Percentiles rank a stretch among this genome's conserved stretches.
phyloP scores from a whole-genome alignment of 257 asterid species.

The Rehmannia glutinosa region DNA sequence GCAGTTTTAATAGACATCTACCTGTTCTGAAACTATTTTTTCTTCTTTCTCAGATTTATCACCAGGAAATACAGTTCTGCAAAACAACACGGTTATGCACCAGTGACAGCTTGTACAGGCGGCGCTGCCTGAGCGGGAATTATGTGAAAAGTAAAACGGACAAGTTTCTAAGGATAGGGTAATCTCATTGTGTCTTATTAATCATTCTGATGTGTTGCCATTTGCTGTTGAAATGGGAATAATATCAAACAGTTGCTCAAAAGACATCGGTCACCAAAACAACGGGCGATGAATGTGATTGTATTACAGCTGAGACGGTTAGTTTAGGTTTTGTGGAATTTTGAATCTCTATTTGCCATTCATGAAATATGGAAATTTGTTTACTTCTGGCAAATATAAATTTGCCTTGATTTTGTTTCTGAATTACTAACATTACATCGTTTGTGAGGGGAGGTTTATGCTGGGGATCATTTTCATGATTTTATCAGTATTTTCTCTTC shows the following conservation, averaged over 20 bases:
- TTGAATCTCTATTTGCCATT: neutral
- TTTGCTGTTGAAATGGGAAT: slow-evolving; percentile 3
- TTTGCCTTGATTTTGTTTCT: neutral
- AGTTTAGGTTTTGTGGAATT: neutral
- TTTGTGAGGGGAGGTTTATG: neutral
- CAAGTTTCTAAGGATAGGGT: neutral
- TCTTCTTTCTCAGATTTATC: slow-evolving; percentile 59
- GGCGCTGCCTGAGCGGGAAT: slow-evolving; percentile 47
- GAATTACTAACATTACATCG: neutral
- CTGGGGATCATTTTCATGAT: neutral
- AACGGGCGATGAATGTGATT: slow-evolving; percentile 9
- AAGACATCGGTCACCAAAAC: neutral
- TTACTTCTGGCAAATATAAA: neutral
- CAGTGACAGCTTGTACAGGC: slow-evolving; percentile 79
- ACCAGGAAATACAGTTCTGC: slow-evolving; percentile 86
- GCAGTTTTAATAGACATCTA: neutral
- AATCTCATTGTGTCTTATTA: slow-evolving; percentile 8
- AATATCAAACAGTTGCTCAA: neutral
- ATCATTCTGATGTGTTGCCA: neutral
- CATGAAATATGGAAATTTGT: neutral
- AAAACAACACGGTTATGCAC: slow-evolving; percentile 52
- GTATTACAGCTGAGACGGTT: slow-evolving; percentile 6
- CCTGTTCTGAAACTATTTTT: neutral
- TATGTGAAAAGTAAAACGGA: neutral
- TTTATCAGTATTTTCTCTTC: neutral